These are phyloP conservation scores for Amauroascus niger DNA, from an alignment of 2,329 filamentous ascomycete genomes.

Conservation along the genomic window DNA sequence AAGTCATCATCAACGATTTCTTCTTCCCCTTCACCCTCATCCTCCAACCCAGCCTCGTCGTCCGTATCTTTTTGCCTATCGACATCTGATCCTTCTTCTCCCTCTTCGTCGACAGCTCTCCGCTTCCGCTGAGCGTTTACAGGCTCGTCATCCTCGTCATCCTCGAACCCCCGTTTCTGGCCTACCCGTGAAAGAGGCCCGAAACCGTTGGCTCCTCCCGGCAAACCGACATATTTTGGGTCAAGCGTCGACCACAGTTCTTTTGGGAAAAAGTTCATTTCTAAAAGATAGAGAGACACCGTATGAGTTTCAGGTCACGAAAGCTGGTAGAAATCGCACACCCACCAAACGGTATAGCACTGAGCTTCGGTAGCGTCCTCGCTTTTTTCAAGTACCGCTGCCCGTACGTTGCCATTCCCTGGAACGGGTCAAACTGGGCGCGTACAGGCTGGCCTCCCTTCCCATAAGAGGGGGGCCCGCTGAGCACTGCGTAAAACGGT, in stretches of 20 bases:
- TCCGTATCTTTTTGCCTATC: slow-evolving; percentile 30
- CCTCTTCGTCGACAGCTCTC: slow-evolving; percentile 27
- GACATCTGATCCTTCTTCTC: slow-evolving; percentile 25
- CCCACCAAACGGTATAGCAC: slow-evolving; percentile 47
- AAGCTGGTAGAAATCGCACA: slow-evolving; percentile 14
- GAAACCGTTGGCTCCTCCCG: slow-evolving; percentile 27
- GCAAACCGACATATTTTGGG: slow-evolving; percentile 29
- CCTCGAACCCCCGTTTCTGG: slow-evolving; percentile 35
- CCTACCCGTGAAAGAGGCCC: slow-evolving; percentile 21
- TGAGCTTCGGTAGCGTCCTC: slow-evolving; percentile 46
- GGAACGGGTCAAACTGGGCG: slow-evolving; percentile 51
- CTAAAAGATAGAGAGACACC: slow-evolving; percentile 29
- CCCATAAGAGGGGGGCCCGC: slow-evolving; percentile 29
- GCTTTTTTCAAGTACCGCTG: slow-evolving; percentile 50
- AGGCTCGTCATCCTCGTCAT: slow-evolving; percentile 36
- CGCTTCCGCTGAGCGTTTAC: slow-evolving; percentile 25
- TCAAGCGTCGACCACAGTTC: slow-evolving; percentile 50
- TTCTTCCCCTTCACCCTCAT: slow-evolving; percentile 40
- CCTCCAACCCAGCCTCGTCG: slow-evolving; percentile 34
- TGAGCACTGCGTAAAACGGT: slow-evolving; percentile 49
- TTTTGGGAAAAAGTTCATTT: slow-evolving; percentile 49
- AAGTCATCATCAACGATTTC: slow-evolving; percentile 51
- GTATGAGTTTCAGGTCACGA: neutral
- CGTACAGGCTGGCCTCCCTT: slow-evolving; percentile 35
- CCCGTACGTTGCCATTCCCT: slow-evolving; percentile 52